Conservation (phyloP, 2,329 filamentous ascomycete species). For the Aspergillus phoenicis region DNA sequence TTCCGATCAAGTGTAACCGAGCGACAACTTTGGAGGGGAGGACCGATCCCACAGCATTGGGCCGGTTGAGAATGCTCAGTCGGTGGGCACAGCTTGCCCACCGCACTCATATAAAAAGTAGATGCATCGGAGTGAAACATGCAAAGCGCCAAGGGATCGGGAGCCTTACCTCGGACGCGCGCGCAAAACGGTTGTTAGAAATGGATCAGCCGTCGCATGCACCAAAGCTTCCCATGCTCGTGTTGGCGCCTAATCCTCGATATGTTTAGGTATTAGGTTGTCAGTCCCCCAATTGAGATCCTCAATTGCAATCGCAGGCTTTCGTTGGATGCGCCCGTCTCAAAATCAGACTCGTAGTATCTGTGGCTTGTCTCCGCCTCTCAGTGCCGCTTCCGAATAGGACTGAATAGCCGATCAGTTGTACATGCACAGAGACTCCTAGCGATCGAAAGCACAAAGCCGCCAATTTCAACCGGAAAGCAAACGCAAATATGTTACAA, state of each 20-base stretch:
- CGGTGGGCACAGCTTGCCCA: neutral
- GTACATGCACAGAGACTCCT: neutral
- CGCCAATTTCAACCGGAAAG: conserved; percentile 13
- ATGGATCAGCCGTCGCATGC: conserved; percentile 26
- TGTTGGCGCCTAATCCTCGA: conserved; percentile 26
- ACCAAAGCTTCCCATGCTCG: conserved; percentile 33
- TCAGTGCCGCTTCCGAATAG: neutral
- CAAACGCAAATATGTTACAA: conserved; percentile 21
- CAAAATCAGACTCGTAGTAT: neutral
- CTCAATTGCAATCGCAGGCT: neutral
- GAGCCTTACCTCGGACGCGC: conserved; percentile 33
- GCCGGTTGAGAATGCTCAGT: neutral
- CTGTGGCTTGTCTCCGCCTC: neutral
- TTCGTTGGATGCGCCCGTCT: neutral
- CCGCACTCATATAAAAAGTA: neutral
- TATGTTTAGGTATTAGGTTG: conserved; percentile 12
- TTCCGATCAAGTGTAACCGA: neutral
- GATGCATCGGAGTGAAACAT: conserved; percentile 16
- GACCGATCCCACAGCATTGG: neutral
- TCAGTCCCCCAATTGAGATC: conserved; percentile 9
- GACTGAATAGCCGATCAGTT: neutral
- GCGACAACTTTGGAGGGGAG: neutral
- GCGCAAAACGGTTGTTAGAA: conserved; percentile 27
- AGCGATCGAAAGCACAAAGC: conserved; percentile 15
- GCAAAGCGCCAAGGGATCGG: conserved; percentile 15